Base-by-base conservation (phyloP, 2,329 filamentous ascomycete genomes). In the Zymoseptoria pseudotritici region DNA sequence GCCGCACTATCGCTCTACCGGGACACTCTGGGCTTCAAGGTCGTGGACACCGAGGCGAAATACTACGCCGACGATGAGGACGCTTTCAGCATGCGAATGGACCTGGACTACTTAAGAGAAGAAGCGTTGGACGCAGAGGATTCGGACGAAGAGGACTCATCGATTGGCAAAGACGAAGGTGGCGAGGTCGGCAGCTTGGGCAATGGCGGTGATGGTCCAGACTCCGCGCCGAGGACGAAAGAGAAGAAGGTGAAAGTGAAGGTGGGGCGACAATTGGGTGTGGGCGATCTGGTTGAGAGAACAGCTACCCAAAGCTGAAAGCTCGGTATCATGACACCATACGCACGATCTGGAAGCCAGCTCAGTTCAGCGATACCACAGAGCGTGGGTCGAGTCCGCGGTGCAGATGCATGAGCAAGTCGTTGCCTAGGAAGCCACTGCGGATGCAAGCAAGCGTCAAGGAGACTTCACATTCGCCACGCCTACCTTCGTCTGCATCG, bases 31-130 rank as follows among this genome's bases (percentile, higher is more conserved):
- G 87, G 90, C 58, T 97, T 97, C 81, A 84, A 86, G 72, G 89
- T 90, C 67, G 90, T 94, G 66, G 94, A 91, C 79, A 86, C 88
- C 10, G 91, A 96, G 77, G 74, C 83, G 54, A 94, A 92, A 78
- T 96, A 96, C 83, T 99, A 99, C 74, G 94, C 94, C 60, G 94
- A 99, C 75, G 93, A 93, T 61, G 94, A 99, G 79, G 91, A 99
- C 78, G 94, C 94, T 46, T 96, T 86, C 73, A 89, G 86, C 72
- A 99, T 99, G 94, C 87, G 86, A 64, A 89, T 96, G 74, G 88
- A 97, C 70, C 82, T 99, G 51, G 76, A 77, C 2, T 77, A 79
- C 55, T 73, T 87, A 52, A 77, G 80, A 57, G 78, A 83, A 61
- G 79, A 81, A 66, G 80, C 89, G 13, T 64, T 73, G 53, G 72